Percentiles rank a stretch among this genome's conserved stretches.
phyloP scores from a whole-genome alignment of 164 flowering plant genomes.

The Sextonia rubra region DNA sequence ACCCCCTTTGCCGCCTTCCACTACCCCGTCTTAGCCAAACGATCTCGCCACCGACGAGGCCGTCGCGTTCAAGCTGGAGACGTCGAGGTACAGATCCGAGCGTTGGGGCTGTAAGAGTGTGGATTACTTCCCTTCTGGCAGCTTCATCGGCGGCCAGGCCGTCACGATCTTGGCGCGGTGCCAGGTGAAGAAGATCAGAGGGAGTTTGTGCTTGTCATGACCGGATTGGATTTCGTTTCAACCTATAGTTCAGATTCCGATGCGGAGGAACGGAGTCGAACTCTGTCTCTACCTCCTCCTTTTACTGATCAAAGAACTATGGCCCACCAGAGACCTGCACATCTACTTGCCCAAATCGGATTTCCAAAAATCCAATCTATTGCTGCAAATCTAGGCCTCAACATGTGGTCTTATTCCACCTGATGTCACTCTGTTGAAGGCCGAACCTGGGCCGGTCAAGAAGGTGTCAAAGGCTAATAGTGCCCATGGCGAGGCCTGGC shows the following conservation, averaged over 20 bases:
- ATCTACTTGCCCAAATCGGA: too few species aligned
- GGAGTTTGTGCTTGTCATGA: slow-evolving; percentile 15
- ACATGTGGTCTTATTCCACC: slow-evolving; percentile 55
- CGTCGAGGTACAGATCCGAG: slow-evolving; percentile 14
- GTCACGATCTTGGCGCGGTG: slow-evolving; percentile 13
- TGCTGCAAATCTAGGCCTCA: too few species aligned
- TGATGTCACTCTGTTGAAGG: slow-evolving; percentile 48
- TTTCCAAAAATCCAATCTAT: too few species aligned
- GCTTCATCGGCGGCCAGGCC: slow-evolving; percentile 12
- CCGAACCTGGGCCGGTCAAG: slow-evolving; percentile 25
- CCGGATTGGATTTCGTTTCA: too few species aligned
- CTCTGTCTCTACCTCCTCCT: too few species aligned
- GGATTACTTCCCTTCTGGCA: slow-evolving; percentile 18
- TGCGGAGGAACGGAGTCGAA: too few species aligned
- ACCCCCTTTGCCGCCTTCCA: slow-evolving; percentile 6
- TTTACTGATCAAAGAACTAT: too few species aligned
- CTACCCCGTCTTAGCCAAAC: slow-evolving; percentile 5
- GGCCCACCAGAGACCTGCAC: too few species aligned
- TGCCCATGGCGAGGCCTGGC: slow-evolving; percentile 65
- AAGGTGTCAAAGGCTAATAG: slow-evolving; percentile 27
- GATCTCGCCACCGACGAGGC: slow-evolving; percentile 9
- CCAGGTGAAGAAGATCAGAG: slow-evolving; percentile 13
- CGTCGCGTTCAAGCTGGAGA: slow-evolving; percentile 20
- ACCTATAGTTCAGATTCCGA: too few species aligned
- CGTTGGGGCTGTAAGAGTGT: background rate